Percentiles rank a stretch among this genome's conserved stretches.
phyloP scores from a whole-genome alignment of 2,329 filamentous ascomycete species.

The Sclerotinia minor region DNA sequence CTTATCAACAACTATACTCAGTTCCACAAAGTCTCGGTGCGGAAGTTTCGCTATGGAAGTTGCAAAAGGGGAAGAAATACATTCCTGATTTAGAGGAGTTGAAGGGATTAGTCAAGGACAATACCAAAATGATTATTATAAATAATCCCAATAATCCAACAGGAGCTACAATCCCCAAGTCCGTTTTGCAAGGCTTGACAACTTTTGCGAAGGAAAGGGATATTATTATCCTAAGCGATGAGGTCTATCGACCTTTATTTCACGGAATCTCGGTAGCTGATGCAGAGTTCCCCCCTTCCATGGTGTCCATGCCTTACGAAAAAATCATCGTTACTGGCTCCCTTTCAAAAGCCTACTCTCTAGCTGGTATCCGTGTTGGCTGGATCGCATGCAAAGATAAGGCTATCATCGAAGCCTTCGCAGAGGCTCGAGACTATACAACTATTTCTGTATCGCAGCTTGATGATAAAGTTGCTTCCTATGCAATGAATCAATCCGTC shows the following conservation, averaged over 20 bases:
- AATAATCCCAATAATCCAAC: constrained; percentile 85
- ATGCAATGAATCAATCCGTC: constrained; percentile 65
- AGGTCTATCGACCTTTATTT: constrained; percentile 83
- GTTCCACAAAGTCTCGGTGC: constrained; percentile 74
- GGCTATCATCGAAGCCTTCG: constrained; percentile 62
- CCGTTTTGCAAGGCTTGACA: constrained; percentile 61
- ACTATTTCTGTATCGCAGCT: constrained; percentile 83
- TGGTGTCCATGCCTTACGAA: constrained; percentile 69
- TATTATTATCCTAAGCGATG: constrained; percentile 71
- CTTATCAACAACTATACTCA: constrained; percentile 80
- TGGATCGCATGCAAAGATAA: constrained; percentile 73
- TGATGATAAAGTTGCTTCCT: constrained; percentile 76
- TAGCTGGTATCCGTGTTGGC: constrained; percentile 79
- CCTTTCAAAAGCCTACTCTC: constrained; percentile 80
- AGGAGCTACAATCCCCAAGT: constrained; percentile 65
- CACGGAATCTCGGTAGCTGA: constrained; percentile 49
- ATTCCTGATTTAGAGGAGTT: constrained; percentile 67
- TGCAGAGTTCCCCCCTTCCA: constrained; percentile 61
- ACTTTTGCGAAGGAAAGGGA: constrained; percentile 61
- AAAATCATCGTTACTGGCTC: constrained; percentile 74
- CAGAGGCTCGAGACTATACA: constrained; percentile 73
- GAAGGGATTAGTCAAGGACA: constrained; percentile 61
- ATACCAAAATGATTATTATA: constrained; percentile 70
- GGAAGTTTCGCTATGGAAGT: constrained; percentile 74
- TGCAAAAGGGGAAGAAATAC: constrained; percentile 64